Percentiles rank a stretch among this genome's conserved stretches.
Conservation (phyloP, 768 basidiomycete species). For the Xerocomellus dryophilus region DNA sequence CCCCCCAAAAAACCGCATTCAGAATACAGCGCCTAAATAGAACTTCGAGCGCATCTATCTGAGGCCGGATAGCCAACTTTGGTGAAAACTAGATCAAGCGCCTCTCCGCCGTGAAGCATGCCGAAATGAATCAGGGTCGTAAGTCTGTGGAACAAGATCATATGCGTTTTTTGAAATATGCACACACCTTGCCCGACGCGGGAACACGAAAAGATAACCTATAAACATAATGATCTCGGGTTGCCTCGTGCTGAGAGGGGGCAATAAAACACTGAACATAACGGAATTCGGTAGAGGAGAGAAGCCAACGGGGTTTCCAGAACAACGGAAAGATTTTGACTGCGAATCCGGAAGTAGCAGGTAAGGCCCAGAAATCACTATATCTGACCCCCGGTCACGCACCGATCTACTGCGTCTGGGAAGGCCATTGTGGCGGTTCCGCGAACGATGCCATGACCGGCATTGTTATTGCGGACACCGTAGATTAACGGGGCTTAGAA, state of each 20-base stretch:
- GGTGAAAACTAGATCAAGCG: neutral
- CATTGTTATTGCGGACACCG: conserved; percentile 20
- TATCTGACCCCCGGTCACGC: conserved; percentile 24
- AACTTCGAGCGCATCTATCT: neutral
- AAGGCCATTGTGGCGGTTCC: conserved; percentile 29
- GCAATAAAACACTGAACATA: neutral
- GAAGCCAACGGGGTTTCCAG: conserved; percentile 26
- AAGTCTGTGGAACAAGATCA: conserved; percentile 2
- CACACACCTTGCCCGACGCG: neutral
- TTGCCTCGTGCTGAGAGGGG: conserved; percentile 2
- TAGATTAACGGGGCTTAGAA: conserved; percentile 20
- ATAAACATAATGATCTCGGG: neutral
- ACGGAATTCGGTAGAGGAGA: conserved; percentile 7
- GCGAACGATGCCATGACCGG: conserved; percentile 22
- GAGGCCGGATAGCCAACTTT: conserved; percentile 3
- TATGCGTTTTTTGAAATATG: conserved; percentile 4
- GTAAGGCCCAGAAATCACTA: conserved; percentile 22
- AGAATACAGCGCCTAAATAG: neutral
- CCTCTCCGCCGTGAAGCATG: conserved; percentile 15
- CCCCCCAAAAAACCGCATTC: conserved; percentile 1
- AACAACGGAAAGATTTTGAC: conserved; percentile 17
- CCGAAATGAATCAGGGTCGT: conserved; percentile 34
- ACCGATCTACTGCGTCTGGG: conserved; percentile 27
- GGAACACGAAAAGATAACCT: neutral
- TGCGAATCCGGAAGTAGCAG: conserved; percentile 29